Conservation (phyloP, 2,329 filamentous ascomycete genomes). For the Verticillium klebahnii region DNA sequence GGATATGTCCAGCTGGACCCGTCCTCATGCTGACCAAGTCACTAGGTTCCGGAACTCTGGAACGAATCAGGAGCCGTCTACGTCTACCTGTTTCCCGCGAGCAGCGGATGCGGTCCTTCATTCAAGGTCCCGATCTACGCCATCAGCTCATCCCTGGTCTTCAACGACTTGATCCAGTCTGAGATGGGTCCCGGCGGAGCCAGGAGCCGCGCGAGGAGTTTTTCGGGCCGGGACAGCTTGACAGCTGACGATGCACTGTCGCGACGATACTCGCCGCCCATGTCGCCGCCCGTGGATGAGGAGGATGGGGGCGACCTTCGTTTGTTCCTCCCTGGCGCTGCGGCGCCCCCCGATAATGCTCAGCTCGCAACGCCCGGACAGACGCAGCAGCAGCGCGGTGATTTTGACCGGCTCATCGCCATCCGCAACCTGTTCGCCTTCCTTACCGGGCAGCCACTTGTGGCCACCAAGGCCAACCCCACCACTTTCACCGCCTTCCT, state of each 20-base stretch:
- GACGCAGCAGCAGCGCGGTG: constrained; percentile 21
- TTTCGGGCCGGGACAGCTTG: constrained; percentile 41
- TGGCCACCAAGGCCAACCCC: constrained; percentile 49
- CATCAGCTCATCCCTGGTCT: constrained; percentile 49
- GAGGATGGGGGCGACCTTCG: constrained; percentile 35
- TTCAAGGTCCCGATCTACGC: constrained; percentile 56
- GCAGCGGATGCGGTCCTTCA: constrained; percentile 46
- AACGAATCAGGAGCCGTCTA: constrained; percentile 53
- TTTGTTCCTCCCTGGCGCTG: constrained; percentile 45
- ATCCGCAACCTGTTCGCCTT: constrained; percentile 65
- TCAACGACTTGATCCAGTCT: constrained; percentile 46
- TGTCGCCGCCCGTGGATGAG: constrained; percentile 26
- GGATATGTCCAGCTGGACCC: neutral
- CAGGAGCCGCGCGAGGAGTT: constrained; percentile 36
- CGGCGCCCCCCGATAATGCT: constrained; percentile 30
- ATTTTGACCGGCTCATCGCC: constrained; percentile 52
- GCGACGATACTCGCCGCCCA: constrained; percentile 28
- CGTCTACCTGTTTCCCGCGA: constrained; percentile 52
- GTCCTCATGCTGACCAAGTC: constrained; percentile 7
- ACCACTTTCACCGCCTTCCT: constrained; percentile 51
- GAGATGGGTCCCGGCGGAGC: constrained; percentile 28
- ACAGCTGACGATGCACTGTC: constrained; percentile 41
- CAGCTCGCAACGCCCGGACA: constrained; percentile 28
- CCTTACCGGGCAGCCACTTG: constrained; percentile 57
- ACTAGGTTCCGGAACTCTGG: constrained; percentile 62